Percentiles rank a stretch among this genome's conserved stretches.
phyloP scores from a whole-genome alignment of 2,329 filamentous ascomycete genomes.

The Rugonectria rugulosa region DNA sequence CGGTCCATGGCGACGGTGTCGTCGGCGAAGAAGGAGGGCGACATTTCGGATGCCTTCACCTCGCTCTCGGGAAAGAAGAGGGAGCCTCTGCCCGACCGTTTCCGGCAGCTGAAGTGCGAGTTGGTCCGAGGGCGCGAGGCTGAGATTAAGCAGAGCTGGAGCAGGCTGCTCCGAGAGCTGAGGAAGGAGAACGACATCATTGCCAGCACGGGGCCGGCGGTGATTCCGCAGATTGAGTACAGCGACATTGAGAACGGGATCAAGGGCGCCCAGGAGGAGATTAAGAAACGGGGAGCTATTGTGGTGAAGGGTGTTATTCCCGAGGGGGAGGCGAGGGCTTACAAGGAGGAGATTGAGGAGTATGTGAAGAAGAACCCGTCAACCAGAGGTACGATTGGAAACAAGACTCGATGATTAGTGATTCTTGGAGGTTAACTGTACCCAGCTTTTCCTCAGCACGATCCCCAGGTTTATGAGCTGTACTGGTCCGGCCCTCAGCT shows the following conservation, averaged over 20 bases:
- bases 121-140: slow-evolving; percentile 59
- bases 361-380: slow-evolving; percentile 71
- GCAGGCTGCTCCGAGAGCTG: slow-evolving; percentile 54
- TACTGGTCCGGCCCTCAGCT: slow-evolving; percentile 78
- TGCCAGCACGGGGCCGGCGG: slow-evolving; percentile 50
- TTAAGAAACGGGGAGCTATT: slow-evolving; percentile 67
- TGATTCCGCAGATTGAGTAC: slow-evolving; percentile 63
- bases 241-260: slow-evolving; percentile 51
- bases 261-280: slow-evolving; percentile 51
- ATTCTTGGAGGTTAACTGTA: background rate
- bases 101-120: slow-evolving; percentile 62
- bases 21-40: slow-evolving; percentile 60
- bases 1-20: slow-evolving; percentile 27
- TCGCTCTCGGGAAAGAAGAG: slow-evolving; percentile 60
- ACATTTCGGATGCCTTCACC: slow-evolving; percentile 69
- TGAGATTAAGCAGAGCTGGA: slow-evolving; percentile 57
- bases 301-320: slow-evolving; percentile 73
- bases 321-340: slow-evolving; percentile 66
- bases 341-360: slow-evolving; percentile 69
- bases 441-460: slow-evolving; percentile 68
- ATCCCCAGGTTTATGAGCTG: slow-evolving; percentile 76
- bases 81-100: slow-evolving; percentile 61
- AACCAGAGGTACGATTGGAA: slow-evolving; percentile 55
- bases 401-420: background rate
- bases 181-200: slow-evolving; percentile 57